Evolutionary conservation across 148 eudicot genomes (phyloP).

Genomic region (Rhododendron molle): DNA sequence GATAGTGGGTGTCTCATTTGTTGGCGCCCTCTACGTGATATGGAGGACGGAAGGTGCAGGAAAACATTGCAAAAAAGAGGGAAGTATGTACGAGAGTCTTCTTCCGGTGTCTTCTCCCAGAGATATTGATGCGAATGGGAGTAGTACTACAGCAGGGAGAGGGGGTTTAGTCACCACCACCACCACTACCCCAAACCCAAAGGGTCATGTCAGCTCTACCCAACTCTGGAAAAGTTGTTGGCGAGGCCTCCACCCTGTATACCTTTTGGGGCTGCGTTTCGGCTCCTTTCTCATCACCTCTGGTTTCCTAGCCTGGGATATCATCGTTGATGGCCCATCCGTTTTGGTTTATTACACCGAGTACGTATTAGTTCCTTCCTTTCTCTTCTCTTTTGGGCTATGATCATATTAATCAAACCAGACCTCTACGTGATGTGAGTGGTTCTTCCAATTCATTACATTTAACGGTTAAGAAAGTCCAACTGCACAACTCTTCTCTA

Average conservation of each 20-base stretch:
- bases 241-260: conserved; percentile 44
- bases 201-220: conserved; percentile 23
- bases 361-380: conserved; percentile 19
- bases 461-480: not conserved
- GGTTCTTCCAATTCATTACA: not conserved
- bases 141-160: not conserved
- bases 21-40: conserved; percentile 32
- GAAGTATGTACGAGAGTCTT: conserved; percentile 27
- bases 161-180: not conserved
- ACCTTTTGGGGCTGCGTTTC: conserved; percentile 30
- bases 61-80: not conserved
- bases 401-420: not conserved
- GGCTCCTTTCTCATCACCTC: conserved; percentile 25
- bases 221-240: conserved; percentile 47
- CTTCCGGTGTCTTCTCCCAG: conserved; percentile 9
- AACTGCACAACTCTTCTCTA: not conserved
- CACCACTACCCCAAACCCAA: not conserved
- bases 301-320: conserved; percentile 39
- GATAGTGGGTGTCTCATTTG: conserved; percentile 32
- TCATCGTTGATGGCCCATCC: conserved; percentile 30
- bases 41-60: conserved; percentile 36
- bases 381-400: not conserved
- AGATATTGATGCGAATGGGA: not conserved
- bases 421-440: not conserved
- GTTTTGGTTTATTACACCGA: conserved; percentile 62